Evolutionary conservation across 2,329 filamentous ascomycete species (phyloP).

Genomic region (Ambrosiella xylebori): DNA sequence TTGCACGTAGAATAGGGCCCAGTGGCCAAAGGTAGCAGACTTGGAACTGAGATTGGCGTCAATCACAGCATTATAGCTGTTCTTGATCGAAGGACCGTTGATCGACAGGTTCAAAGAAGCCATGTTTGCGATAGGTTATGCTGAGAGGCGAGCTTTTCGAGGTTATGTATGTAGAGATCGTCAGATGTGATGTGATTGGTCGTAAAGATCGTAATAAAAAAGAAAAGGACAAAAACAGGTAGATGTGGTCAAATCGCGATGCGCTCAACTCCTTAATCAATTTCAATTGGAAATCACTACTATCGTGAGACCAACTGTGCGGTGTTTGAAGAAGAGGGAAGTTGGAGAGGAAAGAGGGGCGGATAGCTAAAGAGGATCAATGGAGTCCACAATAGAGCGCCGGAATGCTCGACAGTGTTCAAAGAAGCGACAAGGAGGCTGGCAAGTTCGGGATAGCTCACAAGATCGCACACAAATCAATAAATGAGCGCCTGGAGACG

Average conservation of each 20-base stretch:
- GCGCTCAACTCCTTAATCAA: not conserved
- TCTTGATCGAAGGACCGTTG: slow-evolving; percentile 70
- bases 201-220: not conserved
- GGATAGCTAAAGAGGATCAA: not conserved
- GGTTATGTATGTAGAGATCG: not conserved
- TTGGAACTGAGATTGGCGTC: slow-evolving; percentile 35
- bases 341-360: not conserved
- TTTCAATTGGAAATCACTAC: not conserved
- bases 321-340: not conserved
- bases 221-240: not conserved
- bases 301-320: not conserved
- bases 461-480: not conserved
- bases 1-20: slow-evolving; percentile 87
- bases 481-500: not conserved
- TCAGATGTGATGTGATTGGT: not conserved
- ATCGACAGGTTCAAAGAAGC: slow-evolving; percentile 64
- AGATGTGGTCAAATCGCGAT: not conserved
- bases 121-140: slow-evolving; percentile 31
- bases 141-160: not conserved
- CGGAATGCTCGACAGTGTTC: not conserved
- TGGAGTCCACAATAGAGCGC: not conserved
- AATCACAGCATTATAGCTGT: slow-evolving; percentile 49
- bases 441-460: not conserved
- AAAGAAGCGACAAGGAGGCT: slow-evolving; percentile 2
- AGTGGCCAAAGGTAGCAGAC: slow-evolving; percentile 75